Evolutionary conservation across 2,329 filamentous ascomycete species (phyloP).

Genomic region (Aspergillus sp.): DNA sequence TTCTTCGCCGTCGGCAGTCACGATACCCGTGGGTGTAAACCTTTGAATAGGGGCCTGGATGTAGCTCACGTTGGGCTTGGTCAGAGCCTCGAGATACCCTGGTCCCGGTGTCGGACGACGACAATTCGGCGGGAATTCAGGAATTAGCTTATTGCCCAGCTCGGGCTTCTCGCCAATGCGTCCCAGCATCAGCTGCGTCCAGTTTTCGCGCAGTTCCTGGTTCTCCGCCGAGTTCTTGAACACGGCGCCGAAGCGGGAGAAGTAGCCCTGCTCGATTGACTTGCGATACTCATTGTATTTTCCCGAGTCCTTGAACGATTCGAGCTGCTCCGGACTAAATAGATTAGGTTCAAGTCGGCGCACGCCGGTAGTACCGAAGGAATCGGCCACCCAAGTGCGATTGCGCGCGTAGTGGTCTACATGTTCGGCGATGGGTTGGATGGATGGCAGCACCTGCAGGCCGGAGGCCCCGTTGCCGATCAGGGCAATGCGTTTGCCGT

Average conservation of each 20-base stretch:
- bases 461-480: conserved; percentile 65
- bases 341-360: conserved; percentile 58
- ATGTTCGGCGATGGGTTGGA: conserved; percentile 41
- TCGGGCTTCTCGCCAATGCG: conserved; percentile 57
- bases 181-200: conserved; percentile 54
- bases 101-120: conserved; percentile 65
- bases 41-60: conserved; percentile 57
- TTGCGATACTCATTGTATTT: conserved; percentile 62
- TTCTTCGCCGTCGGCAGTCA: conserved; percentile 57
- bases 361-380: conserved; percentile 56
- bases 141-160: conserved; percentile 56
- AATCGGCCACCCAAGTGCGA: conserved; percentile 66
- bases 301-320: conserved; percentile 60
- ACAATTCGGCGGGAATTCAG: conserved; percentile 65
- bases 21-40: conserved; percentile 61
- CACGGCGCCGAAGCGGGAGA: conserved; percentile 55
- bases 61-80: conserved; percentile 61
- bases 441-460: conserved; percentile 51
- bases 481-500: conserved; percentile 51
- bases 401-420: conserved; percentile 66
- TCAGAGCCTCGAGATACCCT: conserved; percentile 66
- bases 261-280: conserved; percentile 61
- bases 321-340: conserved; percentile 53
- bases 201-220: conserved; percentile 47
- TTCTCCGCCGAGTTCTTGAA: conserved; percentile 57